Base-by-base conservation (phyloP, 345 rosid species). In the Trapa incisa region DNA sequence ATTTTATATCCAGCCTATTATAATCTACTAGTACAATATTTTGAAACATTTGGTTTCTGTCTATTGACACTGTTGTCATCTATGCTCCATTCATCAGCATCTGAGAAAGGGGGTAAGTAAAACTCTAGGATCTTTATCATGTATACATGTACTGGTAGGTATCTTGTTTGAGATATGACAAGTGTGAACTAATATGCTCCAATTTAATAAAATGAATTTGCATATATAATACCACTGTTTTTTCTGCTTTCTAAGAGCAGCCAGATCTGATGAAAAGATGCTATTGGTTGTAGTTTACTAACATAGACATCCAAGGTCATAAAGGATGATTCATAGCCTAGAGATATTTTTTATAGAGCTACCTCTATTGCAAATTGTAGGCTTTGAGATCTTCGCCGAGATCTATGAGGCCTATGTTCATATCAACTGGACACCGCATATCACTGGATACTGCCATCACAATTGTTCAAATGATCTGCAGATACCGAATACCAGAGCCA, bases 401-500 rank as follows among this genome's bases (percentile, higher is more conserved):
- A 72, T 77, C 92, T 15, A 48, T 78, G 64, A 93, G 80, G 75
- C 97, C 98, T 45, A 80, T 88, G 73, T 93, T 82, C 71, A 67
- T 93, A 68, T 93, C 97, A 36, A 68, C 86, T 67, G 98, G 98
- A 62, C 92, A 90, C 74, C 86, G 85, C 64, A 65, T 90, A 54
- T 88, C 97, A 48, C 92, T 93, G 58, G 85, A 80, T 17, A 80
- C 85, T 70, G 87, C 96, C 13, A 67, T 82, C 74, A 64, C 61
- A 67, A 77, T 88, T 74, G 92, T 86, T 47, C 76, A 80, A 52
- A 73, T 80, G 85, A 85, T 86, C 68, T 93, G 98, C 82, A 88
- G 81, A 69, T 83, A 76, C 73, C 94, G 92, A 70, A 81, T 87
- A 62, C 98, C 97, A 4, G 97, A 93, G 80, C 96, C 98, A 69